Evolutionary conservation across 2,329 filamentous ascomycete genomes (phyloP).

Genomic region (Huntiella omanensis): DNA sequence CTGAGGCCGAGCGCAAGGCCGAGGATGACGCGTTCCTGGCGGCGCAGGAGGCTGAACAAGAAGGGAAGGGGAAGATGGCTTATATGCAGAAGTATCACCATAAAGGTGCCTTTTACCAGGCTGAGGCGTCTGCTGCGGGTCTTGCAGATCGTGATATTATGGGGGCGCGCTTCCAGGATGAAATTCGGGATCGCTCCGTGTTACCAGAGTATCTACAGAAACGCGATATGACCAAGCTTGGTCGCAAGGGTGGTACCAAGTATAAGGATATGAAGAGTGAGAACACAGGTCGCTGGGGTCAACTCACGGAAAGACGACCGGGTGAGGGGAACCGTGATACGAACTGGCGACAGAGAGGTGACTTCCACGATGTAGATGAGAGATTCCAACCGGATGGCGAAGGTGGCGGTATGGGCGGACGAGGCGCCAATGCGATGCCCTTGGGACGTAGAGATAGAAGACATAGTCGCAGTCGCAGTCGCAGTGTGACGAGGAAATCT

Average conservation of each 20-base stretch:
- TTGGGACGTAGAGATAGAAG: constrained; percentile 31
- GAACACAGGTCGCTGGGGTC: constrained; percentile 78
- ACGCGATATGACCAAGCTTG: constrained; percentile 81
- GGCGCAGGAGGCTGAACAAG: constrained; percentile 62
- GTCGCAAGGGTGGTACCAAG: constrained; percentile 76
- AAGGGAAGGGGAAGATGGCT: constrained; percentile 58
- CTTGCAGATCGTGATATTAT: constrained; percentile 70
- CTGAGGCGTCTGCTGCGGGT: constrained; percentile 56
- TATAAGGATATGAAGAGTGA: constrained; percentile 78
- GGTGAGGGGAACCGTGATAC: constrained; percentile 16
- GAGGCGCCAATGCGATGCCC: constrained; percentile 53
- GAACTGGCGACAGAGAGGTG: constrained; percentile 15
- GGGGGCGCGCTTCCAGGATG: constrained; percentile 65
- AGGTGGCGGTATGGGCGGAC: constrained; percentile 23
- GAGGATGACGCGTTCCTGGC: constrained; percentile 69
- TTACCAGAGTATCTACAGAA: constrained; percentile 85
- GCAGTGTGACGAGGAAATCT: no score
- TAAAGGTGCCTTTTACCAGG: constrained; percentile 87
- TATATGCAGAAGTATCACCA: constrained; percentile 96
- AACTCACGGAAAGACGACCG: constrained; percentile 32
- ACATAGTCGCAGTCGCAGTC: constrained; percentile 13
- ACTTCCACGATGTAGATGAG: constrained; percentile 32
- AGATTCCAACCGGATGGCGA: constrained; percentile 47
- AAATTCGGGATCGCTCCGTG: constrained; percentile 62
- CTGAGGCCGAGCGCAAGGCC: constrained; percentile 62